Evolutionary conservation across 2,329 filamentous ascomycete genomes (phyloP).

Genomic region (Clathrospora elynae): DNA sequence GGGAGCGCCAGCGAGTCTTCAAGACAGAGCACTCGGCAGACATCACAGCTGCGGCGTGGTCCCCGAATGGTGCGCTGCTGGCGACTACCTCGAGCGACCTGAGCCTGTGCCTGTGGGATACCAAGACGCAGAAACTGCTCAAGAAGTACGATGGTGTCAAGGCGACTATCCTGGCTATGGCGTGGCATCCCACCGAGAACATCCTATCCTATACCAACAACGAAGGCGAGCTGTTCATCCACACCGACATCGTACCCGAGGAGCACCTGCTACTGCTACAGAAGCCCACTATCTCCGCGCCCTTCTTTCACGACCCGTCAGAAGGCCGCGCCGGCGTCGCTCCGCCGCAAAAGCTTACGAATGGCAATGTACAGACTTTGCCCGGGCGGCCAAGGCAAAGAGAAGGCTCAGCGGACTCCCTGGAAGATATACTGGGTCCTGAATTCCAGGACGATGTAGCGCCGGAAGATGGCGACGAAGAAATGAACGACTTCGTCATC

Average conservation of each 20-base stretch:
- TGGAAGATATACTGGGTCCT: constrained; percentile 78
- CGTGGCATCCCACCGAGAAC: constrained; percentile 91
- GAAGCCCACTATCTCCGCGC: constrained; percentile 71
- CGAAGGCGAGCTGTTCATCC: constrained; percentile 92
- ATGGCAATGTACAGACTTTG: constrained; percentile 61
- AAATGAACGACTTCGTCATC: constrained; percentile 80
- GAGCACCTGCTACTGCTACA: constrained; percentile 57
- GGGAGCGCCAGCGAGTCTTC: constrained; percentile 84
- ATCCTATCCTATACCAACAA: constrained; percentile 88
- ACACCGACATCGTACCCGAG: constrained; percentile 66
- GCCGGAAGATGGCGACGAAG: constrained; percentile 54
- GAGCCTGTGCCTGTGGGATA: constrained; percentile 83
- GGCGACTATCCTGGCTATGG: constrained; percentile 79
- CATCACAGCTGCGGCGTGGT: constrained; percentile 89
- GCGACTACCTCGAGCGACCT: constrained; percentile 64
- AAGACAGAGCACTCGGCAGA: constrained; percentile 78
- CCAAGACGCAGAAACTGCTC: constrained; percentile 81
- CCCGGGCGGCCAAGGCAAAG: constrained; percentile 59
- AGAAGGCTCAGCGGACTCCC: constrained; percentile 69
- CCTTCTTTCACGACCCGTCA: constrained; percentile 82
- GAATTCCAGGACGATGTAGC: constrained; percentile 56
- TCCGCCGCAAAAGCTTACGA: constrained; percentile 55
- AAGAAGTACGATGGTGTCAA: constrained; percentile 72
- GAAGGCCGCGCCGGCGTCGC: constrained; percentile 71
- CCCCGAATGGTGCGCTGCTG: constrained; percentile 88